Evolutionary conservation across 2,329 filamentous ascomycete species (phyloP), one percentile per base, ranked within the genome.

Genomic region (Apiospora arundinis): DNA sequence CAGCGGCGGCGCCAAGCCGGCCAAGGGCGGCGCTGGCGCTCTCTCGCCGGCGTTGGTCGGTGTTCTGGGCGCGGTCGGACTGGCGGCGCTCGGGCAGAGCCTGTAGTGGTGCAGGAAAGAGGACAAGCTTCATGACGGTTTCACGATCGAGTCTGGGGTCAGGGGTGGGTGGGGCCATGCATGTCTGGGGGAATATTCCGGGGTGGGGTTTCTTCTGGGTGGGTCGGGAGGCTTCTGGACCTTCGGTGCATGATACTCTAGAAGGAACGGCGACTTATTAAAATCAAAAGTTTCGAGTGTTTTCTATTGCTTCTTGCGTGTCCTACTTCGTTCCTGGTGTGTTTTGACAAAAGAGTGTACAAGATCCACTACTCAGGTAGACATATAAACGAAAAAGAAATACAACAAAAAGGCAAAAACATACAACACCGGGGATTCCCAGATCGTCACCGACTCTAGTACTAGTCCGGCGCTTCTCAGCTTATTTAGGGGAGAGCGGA

Each of bases 381-480:
- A 40, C 9, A 40, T 40, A 5, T 4, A 9, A 40, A 40, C 45
- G 44, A 66, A 42, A 42, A 45, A n/a, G n/a, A n/a, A n/a, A 32
- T 32, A 32, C 32, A 32, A 32, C 6, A 32, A 32, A 44, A 44
- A 63, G 8, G 2, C 8, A 18, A 67, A 67, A 66, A 66, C 63
- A 67, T 67, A 67, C 63, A 45, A 67, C 63, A 67, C 63, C 63
- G 42, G 63, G 63, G 63, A 67, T 67, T 45, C n/a, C 40, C 63
- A 44, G 63, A 45, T 67, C 40, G 63, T 67, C 63, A 45, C 63
- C 40, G 40, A 67, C 63, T 45, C 63, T 44, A 45, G 40, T 67
- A 45, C 63, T 67, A 67, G 16, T 67, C 40, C 42, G 28, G 52
- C 52, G 52, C 52, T 60, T 60, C 52, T 60, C 52, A 60, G 52